Base-by-base conservation (phyloP, 148 eudicot species). In the Chenopodium suecicum region DNA sequence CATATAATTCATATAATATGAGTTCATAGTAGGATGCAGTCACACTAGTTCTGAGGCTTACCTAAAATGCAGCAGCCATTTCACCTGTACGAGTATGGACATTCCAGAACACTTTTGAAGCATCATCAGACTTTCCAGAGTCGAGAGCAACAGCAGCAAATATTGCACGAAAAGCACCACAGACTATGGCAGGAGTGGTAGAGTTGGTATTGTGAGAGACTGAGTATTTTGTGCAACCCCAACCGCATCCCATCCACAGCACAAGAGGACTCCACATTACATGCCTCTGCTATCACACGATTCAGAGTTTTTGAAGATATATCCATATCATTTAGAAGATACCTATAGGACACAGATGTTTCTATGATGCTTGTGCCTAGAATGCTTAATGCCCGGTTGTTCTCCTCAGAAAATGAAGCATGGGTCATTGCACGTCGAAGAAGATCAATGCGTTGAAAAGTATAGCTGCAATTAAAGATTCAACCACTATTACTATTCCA, bases 351-450 rank as follows among this genome's bases (percentile, higher is more conserved):
- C 3, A 88, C 84, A 0, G 93, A 82, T 50, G 93, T 81, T 78
- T 94, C 91, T 9, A 94, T 94, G 65, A 92, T 80, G 44, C 86
- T 89, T 20, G 71, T 89, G 1, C 98, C 98, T 62, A 94, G 77
- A 34, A 94, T 79, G 87, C 94, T 90, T 58, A 94, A 81, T 13
- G 94, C 97, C 72, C 84, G 89, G 89, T 91, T 90, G 94, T 92
- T 94, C 89, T 94, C 98, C 82, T 88, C 90, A 0, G 98, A 94
- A 82, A 52, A 94, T 4, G 98, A 94, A 29, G 98, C 84, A 72
- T 94, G 98, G 12, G 98, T 94, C 94, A 94, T 84, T 44, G 97
- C 94, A n/a, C 97, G 90, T 22, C 97, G 88, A 2, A 94, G 88
- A 67, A 89, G 86, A 62, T 87, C 85, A 63, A 90, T 75, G 66